Base-by-base conservation (phyloP, 176 grass and related monocot genomes). In the Dactylis glomerata region DNA sequence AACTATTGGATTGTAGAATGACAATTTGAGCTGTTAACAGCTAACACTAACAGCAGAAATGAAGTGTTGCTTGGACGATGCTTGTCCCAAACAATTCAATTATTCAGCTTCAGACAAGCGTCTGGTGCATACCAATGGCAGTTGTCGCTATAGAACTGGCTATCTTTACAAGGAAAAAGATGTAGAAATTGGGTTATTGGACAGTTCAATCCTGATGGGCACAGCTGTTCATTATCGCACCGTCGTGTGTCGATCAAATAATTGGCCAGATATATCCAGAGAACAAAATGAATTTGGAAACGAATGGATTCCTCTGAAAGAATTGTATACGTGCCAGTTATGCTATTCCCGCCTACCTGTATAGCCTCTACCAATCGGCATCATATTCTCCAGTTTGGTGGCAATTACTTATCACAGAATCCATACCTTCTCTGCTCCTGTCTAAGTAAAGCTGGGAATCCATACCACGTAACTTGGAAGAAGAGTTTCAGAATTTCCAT, bases 341-440 rank as follows among this genome's bases (percentile, higher is more conserved):
- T 58, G 2, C 58, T 37, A 15, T 77, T 77, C 62, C 69, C 10
- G 57, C 77, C 27, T 74, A 40, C 31, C 22, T 65, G 38, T 42
- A 66, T 81, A 19, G 70, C 17, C 17, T 36, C 37, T 59, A 28
- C 75, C 46, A 31, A 64, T 34, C 24, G 8, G 81, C 33, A 79
- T 65, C 54, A 23, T 88, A 73, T 88, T 79, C 81, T 73, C 55
- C 24, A 44, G 34, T 73, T 78, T 15, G 66, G 71, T 54, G 7
- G 16, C 52, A 12, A 73, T 64, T 28, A n/a, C 40, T 28, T 13
- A 10, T 1, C 28, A 34, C 20, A 38, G 70, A 70, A 83, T 51
- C 26, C 37, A 89, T 79, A 75, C 36, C 63, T 57, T 36, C 50
- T 47, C 68, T 20, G 55, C 32, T 55, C 36, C 1, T 75, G 44